These are phyloP conservation scores for Trichoderma sp. DNA, from an alignment of 2,329 filamentous ascomycete genomes.

Conservation along the genomic window DNA sequence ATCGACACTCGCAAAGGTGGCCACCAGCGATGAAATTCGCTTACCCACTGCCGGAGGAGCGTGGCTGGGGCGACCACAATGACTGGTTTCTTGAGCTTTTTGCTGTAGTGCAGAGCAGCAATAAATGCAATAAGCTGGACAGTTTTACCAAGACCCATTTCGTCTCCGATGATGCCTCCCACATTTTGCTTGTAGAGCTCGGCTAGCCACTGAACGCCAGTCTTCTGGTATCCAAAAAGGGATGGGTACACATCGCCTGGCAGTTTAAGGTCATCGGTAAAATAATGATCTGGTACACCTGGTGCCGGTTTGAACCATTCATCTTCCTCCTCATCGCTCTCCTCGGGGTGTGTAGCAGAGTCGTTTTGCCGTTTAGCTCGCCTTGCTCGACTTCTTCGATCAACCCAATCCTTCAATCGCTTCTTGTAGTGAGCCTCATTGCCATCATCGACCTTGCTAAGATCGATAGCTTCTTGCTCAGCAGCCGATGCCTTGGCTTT, in stretches of 20 bases:
- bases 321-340: constrained; percentile 45
- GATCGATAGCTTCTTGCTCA: constrained; percentile 44
- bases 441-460: constrained; percentile 76
- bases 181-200: constrained; percentile 87
- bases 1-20: constrained; percentile 96
- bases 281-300: constrained; percentile 69
- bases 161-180: constrained; percentile 92
- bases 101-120: constrained; percentile 88
- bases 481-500: constrained; percentile 37
- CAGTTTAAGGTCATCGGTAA: constrained; percentile 73
- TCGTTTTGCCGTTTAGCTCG: constrained; percentile 40
- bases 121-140: constrained; percentile 71
- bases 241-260: constrained; percentile 92
- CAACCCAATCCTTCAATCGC: constrained; percentile 73
- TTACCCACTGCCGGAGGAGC: constrained; percentile 95
- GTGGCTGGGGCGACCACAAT: constrained; percentile 93
- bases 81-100: constrained; percentile 76
- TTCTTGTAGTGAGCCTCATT: constrained; percentile 77
- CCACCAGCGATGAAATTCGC: constrained; percentile 99
- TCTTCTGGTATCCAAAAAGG: constrained; percentile 95
- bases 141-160: constrained; percentile 99
- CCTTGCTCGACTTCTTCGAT: constrained; percentile 43
- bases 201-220: constrained; percentile 92
- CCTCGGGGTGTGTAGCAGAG: constrained; percentile 35
- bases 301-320: constrained; percentile 89